phyloP scores from a whole-genome alignment of 2,329 filamentous ascomycete genomes.

The Fusarium nodosum region DNA sequence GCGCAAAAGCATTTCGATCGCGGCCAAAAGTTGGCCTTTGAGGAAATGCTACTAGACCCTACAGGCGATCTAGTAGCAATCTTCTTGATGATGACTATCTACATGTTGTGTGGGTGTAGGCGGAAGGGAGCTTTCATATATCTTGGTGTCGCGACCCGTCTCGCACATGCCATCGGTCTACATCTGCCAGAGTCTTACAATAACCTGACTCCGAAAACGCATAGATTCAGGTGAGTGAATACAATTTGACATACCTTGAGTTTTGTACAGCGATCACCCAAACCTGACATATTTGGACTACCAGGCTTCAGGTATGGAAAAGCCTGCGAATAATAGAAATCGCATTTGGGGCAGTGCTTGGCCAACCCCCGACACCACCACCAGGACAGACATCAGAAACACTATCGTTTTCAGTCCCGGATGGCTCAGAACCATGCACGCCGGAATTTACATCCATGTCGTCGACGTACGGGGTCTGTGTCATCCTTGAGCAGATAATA shows the following conservation, averaged over 20 bases:
- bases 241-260: rapidly evolving
- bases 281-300: neutral
- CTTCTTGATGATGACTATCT: neutral
- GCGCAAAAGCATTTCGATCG: neutral
- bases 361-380: neutral
- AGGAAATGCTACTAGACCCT: neutral
- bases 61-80: neutral
- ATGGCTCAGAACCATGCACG: neutral
- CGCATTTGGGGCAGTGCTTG: neutral
- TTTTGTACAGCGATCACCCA: rapidly evolving
- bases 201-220: neutral
- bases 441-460: neutral
- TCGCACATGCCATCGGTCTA: neutral
- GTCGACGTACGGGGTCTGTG: neutral
- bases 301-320: neutral
- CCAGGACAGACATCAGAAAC: neutral
- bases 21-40: neutral
- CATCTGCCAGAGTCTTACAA: neutral
- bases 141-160: neutral
- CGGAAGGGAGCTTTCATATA: neutral
- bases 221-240: neutral
- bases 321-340: neutral
- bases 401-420: neutral
- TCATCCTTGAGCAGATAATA: neutral
- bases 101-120: neutral